A percentile compares a stretch with the other conserved stretches of the same genome.
These are phyloP conservation scores for Paecilomyces formosus DNA, from an alignment of 2,329 filamentous ascomycete genomes.

Conservation along the genomic window DNA sequence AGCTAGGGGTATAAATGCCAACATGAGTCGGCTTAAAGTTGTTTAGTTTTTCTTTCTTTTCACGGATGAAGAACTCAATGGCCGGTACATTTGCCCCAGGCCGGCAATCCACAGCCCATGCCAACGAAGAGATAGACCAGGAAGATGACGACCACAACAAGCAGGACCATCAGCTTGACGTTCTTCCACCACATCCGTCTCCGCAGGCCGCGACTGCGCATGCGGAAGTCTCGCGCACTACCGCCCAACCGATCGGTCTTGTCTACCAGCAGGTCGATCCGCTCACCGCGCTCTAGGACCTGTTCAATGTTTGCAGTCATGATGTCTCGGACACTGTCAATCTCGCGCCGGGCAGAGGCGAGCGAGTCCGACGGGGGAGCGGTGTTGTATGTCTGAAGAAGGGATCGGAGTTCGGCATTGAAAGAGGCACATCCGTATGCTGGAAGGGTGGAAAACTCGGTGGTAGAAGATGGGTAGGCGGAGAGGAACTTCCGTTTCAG, in stretches of 20 bases:
- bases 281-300: slow-evolving; percentile 79
- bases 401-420: slow-evolving; percentile 65
- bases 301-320: slow-evolving; percentile 96
- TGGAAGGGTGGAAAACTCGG: slow-evolving; percentile 69
- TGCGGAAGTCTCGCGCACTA: slow-evolving; percentile 81
- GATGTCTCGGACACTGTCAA: slow-evolving; percentile 84
- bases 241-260: slow-evolving; percentile 91
- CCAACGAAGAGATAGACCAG: slow-evolving; percentile 65
- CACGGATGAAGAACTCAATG: background rate
- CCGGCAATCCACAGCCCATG: slow-evolving; percentile 64
- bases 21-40: background rate
- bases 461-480: slow-evolving; percentile 57
- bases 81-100: slow-evolving; percentile 38
- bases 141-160: slow-evolving; percentile 63
- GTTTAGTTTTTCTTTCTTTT: background rate
- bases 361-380: slow-evolving; percentile 75
- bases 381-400: slow-evolving; percentile 81
- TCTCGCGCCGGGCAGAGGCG: slow-evolving; percentile 74
- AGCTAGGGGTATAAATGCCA: background rate
- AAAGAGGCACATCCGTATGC: slow-evolving; percentile 87
- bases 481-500: slow-evolving; percentile 81
- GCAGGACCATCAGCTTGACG: slow-evolving; percentile 80
- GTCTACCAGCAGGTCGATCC: slow-evolving; percentile 88
- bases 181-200: slow-evolving; percentile 99
- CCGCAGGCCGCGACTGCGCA: slow-evolving; percentile 77